phyloP scores from a whole-genome alignment of 1,284 basidiomycete species.

The Cryptococcus jaspeensis region DNA sequence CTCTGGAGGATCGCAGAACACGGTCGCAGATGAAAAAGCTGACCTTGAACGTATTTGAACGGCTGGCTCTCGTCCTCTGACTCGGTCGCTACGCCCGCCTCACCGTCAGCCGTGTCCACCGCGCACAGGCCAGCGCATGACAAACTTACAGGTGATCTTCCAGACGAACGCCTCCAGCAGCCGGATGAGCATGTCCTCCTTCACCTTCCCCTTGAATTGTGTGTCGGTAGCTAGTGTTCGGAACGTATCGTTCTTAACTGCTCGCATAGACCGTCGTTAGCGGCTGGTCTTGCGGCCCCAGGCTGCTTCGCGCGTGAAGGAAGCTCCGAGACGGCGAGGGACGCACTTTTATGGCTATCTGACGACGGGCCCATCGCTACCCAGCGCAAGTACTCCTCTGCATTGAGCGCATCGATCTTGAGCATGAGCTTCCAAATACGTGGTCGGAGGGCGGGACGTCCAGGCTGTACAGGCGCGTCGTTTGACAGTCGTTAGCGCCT shows the following conservation, averaged over 20 bases:
- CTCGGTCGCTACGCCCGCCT: constrained; percentile 8
- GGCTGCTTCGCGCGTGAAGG: background rate
- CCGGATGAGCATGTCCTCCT: constrained; percentile 94
- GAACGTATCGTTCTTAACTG: constrained; percentile 57
- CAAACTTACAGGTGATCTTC: constrained; percentile 67
- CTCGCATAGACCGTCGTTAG: background rate
- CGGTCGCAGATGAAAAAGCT: background rate
- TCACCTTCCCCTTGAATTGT: constrained; percentile 90
- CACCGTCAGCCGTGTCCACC: background rate
- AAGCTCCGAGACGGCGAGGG: background rate
- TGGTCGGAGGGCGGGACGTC: constrained; percentile 41
- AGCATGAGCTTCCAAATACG: constrained; percentile 87
- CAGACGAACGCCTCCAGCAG: constrained; percentile 95
- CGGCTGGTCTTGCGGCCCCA: background rate
- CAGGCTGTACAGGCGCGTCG: constrained; percentile 9
- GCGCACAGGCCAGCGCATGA: background rate
- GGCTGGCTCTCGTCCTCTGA: constrained; percentile 56
- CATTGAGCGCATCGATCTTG: constrained; percentile 70
- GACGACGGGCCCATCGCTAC: constrained; percentile 79
- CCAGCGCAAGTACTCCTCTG: constrained; percentile 74
- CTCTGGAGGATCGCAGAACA: background rate
- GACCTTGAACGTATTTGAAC: constrained; percentile 90
- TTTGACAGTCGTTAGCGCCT: background rate
- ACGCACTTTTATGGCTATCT: constrained; percentile 80
- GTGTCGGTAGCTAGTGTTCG: constrained; percentile 93